These are phyloP conservation scores for Colletotrichum eremochloae DNA, from an alignment of 2,329 filamentous ascomycete species.

Conservation along the genomic window DNA sequence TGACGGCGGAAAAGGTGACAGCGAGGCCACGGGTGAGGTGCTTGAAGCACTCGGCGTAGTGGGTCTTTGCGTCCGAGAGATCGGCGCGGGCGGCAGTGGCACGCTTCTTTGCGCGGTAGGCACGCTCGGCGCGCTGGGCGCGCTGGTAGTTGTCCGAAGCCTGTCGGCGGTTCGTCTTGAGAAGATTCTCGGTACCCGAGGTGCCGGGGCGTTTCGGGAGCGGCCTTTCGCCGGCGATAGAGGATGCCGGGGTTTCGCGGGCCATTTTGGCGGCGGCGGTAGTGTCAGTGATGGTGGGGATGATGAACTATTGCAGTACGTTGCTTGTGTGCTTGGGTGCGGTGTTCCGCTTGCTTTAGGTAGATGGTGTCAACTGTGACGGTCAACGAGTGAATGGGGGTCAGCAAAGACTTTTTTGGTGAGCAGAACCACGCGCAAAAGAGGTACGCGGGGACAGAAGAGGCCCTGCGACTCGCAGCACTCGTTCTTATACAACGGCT, in stretches of 20 bases:
- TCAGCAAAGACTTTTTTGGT: conserved; percentile 29
- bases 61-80: conserved; percentile 54
- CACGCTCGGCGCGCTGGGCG: conserved; percentile 56
- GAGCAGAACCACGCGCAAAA: conserved; percentile 27
- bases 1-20: conserved; percentile 50
- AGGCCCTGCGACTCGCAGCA: background rate
- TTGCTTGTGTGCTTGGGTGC: background rate
- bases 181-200: conserved; percentile 58
- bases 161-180: conserved; percentile 54
- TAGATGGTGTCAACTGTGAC: background rate
- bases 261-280: conserved; percentile 29
- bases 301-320: conserved; percentile 3
- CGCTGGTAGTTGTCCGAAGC: conserved; percentile 55
- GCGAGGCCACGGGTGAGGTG: conserved; percentile 54
- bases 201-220: conserved; percentile 56
- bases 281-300: conserved; percentile 1
- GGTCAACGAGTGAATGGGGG: conserved; percentile 31
- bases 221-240: conserved; percentile 43
- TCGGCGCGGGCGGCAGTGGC: conserved; percentile 54
- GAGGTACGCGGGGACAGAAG: background rate
- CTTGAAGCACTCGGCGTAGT: conserved; percentile 53
- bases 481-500: conserved; percentile 29
- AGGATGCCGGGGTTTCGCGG: conserved; percentile 34
- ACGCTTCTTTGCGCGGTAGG: conserved; percentile 58
- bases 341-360: background rate